These are phyloP conservation scores for Metschnikowia kunwiensis DNA, from an alignment of 805 yeast genomes.

Conservation along the genomic window DNA sequence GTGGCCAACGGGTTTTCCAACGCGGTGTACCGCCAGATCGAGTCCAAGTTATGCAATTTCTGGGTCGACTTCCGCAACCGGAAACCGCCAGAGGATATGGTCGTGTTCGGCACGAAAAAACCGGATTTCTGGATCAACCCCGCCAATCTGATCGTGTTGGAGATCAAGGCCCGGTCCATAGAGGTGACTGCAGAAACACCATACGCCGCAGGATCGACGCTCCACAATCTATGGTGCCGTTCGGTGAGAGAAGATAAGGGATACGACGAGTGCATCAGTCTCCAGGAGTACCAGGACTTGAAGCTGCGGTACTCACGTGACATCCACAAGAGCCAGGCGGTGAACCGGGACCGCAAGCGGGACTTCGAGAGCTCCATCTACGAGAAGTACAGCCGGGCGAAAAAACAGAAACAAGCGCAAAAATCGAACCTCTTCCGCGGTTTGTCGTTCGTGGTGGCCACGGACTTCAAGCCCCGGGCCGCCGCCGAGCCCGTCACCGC, in stretches of 20 bases:
- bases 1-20: slow-evolving; percentile 82
- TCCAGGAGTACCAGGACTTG: slow-evolving; percentile 49
- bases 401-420: slow-evolving; percentile 9
- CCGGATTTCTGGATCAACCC: slow-evolving; percentile 85
- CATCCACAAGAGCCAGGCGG: slow-evolving; percentile 27
- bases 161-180: slow-evolving; percentile 77
- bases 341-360: slow-evolving; percentile 25
- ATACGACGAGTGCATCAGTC: slow-evolving; percentile 51
- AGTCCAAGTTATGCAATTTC: slow-evolving; percentile 51
- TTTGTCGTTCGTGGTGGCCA: slow-evolving; percentile 48
- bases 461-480: slow-evolving; percentile 41
- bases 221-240: slow-evolving; percentile 74
- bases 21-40: slow-evolving; percentile 59
- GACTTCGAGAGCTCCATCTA: slow-evolving; percentile 18
- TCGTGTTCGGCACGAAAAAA: slow-evolving; percentile 55
- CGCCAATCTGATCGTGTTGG: slow-evolving; percentile 69
- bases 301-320: slow-evolving; percentile 27
- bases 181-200: slow-evolving; percentile 42
- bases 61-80: slow-evolving; percentile 48
- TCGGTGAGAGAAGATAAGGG: slow-evolving; percentile 66
- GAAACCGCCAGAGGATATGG: slow-evolving; percentile 28
- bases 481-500: slow-evolving; percentile 28
- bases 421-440: slow-evolving; percentile 41
- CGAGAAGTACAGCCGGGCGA: slow-evolving; percentile 16
- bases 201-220: slow-evolving; percentile 65